A percentile compares a stretch with the other conserved stretches of the same genome.
Evolutionary conservation across 225 moss, liverwort and hornwort species (phyloP).

Genomic region (Anthoceros angustus): DNA sequence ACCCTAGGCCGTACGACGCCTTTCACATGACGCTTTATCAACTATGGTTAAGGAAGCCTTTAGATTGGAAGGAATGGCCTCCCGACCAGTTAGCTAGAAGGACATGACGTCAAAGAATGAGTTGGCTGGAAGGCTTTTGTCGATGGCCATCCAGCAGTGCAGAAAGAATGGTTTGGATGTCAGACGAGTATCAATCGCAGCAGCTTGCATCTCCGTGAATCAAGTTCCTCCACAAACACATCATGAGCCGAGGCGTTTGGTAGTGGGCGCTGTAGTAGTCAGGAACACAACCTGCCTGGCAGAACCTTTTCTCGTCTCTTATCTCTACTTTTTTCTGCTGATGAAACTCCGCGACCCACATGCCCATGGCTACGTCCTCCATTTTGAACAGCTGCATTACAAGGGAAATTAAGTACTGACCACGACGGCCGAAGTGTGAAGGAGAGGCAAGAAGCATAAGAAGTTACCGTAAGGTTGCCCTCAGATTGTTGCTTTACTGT

Average conservation of each 20-base stretch:
- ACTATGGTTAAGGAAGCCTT: constrained; percentile 21
- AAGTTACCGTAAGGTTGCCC: constrained; percentile 8
- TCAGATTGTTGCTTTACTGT: constrained; percentile 12
- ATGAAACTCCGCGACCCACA: constrained; percentile 18
- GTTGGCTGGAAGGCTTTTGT: too few species aligned
- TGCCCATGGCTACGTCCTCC: constrained; percentile 30
- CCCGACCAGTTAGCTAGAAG: too few species aligned
- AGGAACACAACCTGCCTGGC: constrained; percentile 34
- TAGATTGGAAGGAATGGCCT: background rate
- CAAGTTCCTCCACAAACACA: constrained; percentile 42
- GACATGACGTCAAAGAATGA: too few species aligned
- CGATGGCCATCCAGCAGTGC: too few species aligned
- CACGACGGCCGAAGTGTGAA: background rate
- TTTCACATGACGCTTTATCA: constrained; percentile 36
- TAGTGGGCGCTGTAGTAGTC: constrained; percentile 39
- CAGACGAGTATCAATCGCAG: background rate
- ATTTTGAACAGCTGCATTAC: constrained; percentile 23
- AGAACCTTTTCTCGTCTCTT: constrained; percentile 20
- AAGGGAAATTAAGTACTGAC: background rate
- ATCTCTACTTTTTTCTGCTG: constrained; percentile 16
- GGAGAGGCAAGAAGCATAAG: background rate
- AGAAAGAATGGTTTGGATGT: too few species aligned
- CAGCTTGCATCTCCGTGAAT: constrained; percentile 11
- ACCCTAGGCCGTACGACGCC: constrained; percentile 17
- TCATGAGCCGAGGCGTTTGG: constrained; percentile 47